phyloP scores from a whole-genome alignment of 148 eudicot genomes.

The Pouteria glomerata region DNA sequence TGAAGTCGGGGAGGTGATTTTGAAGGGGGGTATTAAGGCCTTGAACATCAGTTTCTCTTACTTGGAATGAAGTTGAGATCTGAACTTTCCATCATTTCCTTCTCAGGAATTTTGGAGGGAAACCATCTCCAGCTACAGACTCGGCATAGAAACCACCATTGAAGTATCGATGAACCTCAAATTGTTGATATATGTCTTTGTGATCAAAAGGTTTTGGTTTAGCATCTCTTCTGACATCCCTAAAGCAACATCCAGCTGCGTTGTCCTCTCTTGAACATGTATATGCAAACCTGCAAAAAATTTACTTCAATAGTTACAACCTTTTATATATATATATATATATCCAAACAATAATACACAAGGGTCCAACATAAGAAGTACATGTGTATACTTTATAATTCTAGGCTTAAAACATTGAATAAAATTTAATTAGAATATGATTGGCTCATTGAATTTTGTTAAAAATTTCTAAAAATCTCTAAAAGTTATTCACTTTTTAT shows the following conservation, averaged over 20 bases:
- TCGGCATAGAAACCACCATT: slow-evolving; percentile 68
- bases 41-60: slow-evolving; percentile 39
- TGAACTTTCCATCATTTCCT: slow-evolving; percentile 63
- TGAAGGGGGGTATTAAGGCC: slow-evolving; percentile 40
- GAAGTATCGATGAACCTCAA: slow-evolving; percentile 54
- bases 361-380: too few relatives aligned
- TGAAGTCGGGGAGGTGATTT: slow-evolving; percentile 27
- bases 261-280: slow-evolving; percentile 55
- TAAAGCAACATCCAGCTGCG: slow-evolving; percentile 49
- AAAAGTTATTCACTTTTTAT: too few relatives aligned
- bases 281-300: too few relatives aligned
- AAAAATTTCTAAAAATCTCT: too few relatives aligned
- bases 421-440: too few relatives aligned
- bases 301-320: too few relatives aligned
- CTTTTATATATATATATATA: too few relatives aligned
- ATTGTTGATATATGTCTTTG: slow-evolving; percentile 71
- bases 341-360: too few relatives aligned
- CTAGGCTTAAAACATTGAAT: too few relatives aligned
- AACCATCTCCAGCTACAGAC: slow-evolving; percentile 65
- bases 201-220: slow-evolving; percentile 54
- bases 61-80: slow-evolving; percentile 23
- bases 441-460: too few relatives aligned
- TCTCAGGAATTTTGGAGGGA: slow-evolving; percentile 65
- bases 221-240: slow-evolving; percentile 26
- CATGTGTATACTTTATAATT: too few relatives aligned